Evolutionary conservation across 768 basidiomycete genomes (phyloP), one percentile per base, ranked within the genome.

Genomic region (Peribolospora baueri): DNA sequence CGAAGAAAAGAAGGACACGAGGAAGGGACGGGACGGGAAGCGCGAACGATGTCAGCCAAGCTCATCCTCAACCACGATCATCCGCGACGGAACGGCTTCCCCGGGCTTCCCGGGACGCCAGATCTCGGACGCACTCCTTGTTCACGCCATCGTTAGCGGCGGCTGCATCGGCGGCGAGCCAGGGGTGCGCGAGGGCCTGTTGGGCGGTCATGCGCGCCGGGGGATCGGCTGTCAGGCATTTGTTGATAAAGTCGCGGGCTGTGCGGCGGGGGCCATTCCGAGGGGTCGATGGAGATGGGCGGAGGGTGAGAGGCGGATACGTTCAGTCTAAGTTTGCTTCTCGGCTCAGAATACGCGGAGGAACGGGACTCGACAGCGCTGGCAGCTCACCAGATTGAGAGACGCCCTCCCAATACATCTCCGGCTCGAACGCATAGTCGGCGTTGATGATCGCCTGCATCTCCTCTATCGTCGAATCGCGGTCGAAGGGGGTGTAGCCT

Each of bases 401-500:
- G n/a, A 88, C 84, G 62, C 81, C 81, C 46, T 66, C 73, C 85
- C 87, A 88, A 63, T 84, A 84, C 61, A 72, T 77, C 61, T 72
- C 74, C 25, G 82, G 82, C 73, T 81, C 79, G 64, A 95, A 97
- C 65, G 80, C 81, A 71, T 86, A 95, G 69, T 93, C 84, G 5
- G 86, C 88, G 0, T 76, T 76, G 51, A 88, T 79, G 71, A 97
- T 95, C 42, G 91, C 91, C 63, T 91, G 80, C 81, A 88, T 90
- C 70, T 97, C 91, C 59, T 79, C 77, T 52, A 68, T 67, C 57
- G 82, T 82, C 3, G 75, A 78, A 56, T 95, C 90, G 37, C 86
- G 79, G 67, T 97, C 90, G 65, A 98, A 98, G 1, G 93, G 93
- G 5, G 93, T 98, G 71, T 97, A 90, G 3, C 84, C 82, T 63